These are phyloP conservation scores for Inonotus obliquus DNA, from an alignment of 1,284 basidiomycete species.

Conservation along the genomic window DNA sequence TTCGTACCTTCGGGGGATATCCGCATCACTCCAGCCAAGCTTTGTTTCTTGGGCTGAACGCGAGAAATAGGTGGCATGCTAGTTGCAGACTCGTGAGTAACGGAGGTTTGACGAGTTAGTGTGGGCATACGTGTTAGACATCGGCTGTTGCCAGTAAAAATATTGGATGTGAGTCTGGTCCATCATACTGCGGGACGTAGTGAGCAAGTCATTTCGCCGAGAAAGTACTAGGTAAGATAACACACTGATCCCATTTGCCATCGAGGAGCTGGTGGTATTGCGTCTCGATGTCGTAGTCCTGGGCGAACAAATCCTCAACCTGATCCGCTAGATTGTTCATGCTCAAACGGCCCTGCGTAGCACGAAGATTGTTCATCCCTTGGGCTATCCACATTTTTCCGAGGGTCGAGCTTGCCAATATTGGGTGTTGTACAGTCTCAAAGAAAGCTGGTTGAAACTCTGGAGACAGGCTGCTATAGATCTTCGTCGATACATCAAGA, in stretches of 20 bases:
- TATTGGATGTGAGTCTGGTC: constrained; percentile 62
- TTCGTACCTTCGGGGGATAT: constrained; percentile 54
- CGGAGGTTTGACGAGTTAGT: not conserved
- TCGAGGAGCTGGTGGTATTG: constrained; percentile 56
- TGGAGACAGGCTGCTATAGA: constrained; percentile 49
- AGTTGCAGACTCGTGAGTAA: not conserved
- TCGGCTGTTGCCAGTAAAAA: constrained; percentile 68
- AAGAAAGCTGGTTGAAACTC: constrained; percentile 56
- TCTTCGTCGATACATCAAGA: constrained; percentile 43
- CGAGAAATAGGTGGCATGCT: constrained; percentile 56
- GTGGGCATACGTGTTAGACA: constrained; percentile 47
- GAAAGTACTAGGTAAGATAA: constrained; percentile 5
- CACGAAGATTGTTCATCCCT: constrained; percentile 56
- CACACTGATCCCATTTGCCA: constrained; percentile 61
- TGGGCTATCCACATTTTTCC: constrained; percentile 53
- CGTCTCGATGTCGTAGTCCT: constrained; percentile 53
- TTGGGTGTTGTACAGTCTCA: constrained; percentile 63
- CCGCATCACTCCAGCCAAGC: constrained; percentile 55
- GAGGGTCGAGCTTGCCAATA: constrained; percentile 53
- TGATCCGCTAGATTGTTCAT: constrained; percentile 53
- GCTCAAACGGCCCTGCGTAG: constrained; percentile 58
- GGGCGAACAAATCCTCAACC: constrained; percentile 52
- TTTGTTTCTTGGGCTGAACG: constrained; percentile 52
- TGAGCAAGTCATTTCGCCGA: not conserved
- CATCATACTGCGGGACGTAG: constrained; percentile 49